Evolutionary conservation across 176 grass and related monocot species (phyloP), one percentile per base, ranked within the genome.

Genomic region (Oryza punctata): DNA sequence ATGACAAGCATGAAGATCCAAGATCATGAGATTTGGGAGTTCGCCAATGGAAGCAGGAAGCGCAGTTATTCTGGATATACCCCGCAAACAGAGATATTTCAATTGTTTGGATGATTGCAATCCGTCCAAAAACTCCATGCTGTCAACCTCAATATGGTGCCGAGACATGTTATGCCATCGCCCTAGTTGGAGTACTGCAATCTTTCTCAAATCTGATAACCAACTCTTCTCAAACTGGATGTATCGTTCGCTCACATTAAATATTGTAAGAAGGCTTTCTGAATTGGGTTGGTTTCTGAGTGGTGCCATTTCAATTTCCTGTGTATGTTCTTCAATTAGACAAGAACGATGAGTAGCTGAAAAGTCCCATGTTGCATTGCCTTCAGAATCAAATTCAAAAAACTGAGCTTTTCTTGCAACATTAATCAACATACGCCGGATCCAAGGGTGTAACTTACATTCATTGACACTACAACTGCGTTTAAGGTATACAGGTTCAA

Each of bases 1-100:
- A 77, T 96, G 94, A 88, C 94, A 96, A 60, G 94, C 86, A 75
- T 90, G 89, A 76, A 96, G 81, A 59, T 96, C 94, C 24, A 96
- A 67, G 41, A 93, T 89, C 45, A 40, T 85, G 52, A 97, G 87
- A 79, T 86, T 86, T 73, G 67, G 65, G 81, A 87, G 78, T 19
- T 72, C 70, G 54, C 71, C 81, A 69, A 94, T 88, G n/a, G 91
- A 89, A 72, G 78, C 49, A 78, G 91, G 89, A 85, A 97, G 91
- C 28, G 78, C 81, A 18, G 54, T 72, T n/a, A 91, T 88, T 33
- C 84, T 80, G 41, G 86, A 88, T 67, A 92, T 78, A 52, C 89
- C 89, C 65, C 85, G 67, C 43, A 94, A 72, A 47, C 81, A 85
- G 67, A 94, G 86, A 84, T 91, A 94, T 78, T 73, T 94, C 52